Base-by-base conservation (phyloP, 2,329 filamentous ascomycete genomes). In the Aureobasidium sp. region DNA sequence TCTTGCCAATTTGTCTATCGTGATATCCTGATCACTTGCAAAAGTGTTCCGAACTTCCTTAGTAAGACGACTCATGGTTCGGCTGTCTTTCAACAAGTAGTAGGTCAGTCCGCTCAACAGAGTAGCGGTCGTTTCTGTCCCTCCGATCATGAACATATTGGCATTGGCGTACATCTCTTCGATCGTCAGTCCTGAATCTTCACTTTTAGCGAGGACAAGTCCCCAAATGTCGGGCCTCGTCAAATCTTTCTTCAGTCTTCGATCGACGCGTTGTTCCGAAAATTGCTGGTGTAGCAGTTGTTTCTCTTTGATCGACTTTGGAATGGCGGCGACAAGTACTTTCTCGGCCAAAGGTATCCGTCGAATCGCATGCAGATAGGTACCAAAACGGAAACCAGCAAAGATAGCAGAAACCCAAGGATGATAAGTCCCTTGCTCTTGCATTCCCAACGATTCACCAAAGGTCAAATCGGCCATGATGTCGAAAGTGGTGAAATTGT, bases 11-110 rank as follows among this genome's bases (percentile, higher is more conserved):
- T 64, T 67, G 0, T 70, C 67, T 52, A 73, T 70, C 3, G 62
- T 70, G 51, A 78, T 71, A 13, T 75, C 44, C 72, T 6, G 70
- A 68, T 69, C 67, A 15, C 61, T 68, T 6, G 47, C 52, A 66
- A 76, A 71, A 1, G 65, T 61, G 1, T 51, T 63, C 12, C 77
- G 70, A 42, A 79, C 68, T 53, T 76, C 75, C 13, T 70, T 67
- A 26, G 75, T 23, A 17, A 69, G 58, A 13, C 61, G 62, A 8
- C 69, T 65, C 53, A 78, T 67, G 9, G 69, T 69, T 15, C 64
- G 55, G 2, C 73, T 67, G 65, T 79, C 76, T 34, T 75, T 71
- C 13, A 74, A 68, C 29, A 80, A 72, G 67, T 79, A 78, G 71
- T 77, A 78, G 0, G 67, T 70, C 3, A 68, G 66, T 5, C 71